phyloP scores from a whole-genome alignment of 768 basidiomycete genomes.

The Naganishia vaughanmartiniae region DNA sequence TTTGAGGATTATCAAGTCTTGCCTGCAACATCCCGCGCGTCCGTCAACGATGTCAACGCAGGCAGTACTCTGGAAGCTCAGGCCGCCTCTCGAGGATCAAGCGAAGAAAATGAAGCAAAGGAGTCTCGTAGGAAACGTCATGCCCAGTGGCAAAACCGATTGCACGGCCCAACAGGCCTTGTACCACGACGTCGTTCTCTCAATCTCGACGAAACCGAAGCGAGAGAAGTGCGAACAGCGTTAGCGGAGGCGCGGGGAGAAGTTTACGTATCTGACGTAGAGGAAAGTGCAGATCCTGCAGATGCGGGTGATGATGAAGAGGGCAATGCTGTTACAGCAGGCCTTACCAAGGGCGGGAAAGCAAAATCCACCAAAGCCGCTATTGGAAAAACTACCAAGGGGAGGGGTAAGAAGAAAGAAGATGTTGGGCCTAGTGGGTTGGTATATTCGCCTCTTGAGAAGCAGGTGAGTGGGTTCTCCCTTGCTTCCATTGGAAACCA shows the following conservation, averaged over 20 bases:
- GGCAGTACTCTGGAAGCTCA: background rate
- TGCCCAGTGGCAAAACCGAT: constrained; percentile 5
- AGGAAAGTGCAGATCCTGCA: constrained; percentile 8
- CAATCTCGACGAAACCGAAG: constrained; percentile 20
- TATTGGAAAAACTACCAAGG: constrained; percentile 32
- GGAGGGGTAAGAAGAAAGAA: constrained; percentile 47
- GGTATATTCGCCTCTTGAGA: constrained; percentile 52
- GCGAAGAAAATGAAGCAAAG: too few species aligned
- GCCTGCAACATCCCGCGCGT: background rate
- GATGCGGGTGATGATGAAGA: constrained; percentile 33
- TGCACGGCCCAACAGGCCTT: constrained; percentile 5
- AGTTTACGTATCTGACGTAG: constrained; percentile 29
- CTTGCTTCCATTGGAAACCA: background rate
- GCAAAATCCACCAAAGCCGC: constrained; percentile 33
- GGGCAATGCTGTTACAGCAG: constrained; percentile 25
- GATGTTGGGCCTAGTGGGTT: constrained; percentile 50
- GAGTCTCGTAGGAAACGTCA: background rate
- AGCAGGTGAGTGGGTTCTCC: constrained; percentile 34
- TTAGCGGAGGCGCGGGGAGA: constrained; percentile 15
- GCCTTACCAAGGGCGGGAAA: constrained; percentile 28
- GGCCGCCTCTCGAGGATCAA: background rate
- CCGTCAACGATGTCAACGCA: background rate
- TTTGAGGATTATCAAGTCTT: constrained; percentile 16
- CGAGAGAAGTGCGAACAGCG: constrained; percentile 12
- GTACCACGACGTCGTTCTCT: constrained; percentile 11